These are phyloP conservation scores for Xanthoceras sorbifolium DNA, from an alignment of 345 rosid species.

Conservation along the genomic window DNA sequence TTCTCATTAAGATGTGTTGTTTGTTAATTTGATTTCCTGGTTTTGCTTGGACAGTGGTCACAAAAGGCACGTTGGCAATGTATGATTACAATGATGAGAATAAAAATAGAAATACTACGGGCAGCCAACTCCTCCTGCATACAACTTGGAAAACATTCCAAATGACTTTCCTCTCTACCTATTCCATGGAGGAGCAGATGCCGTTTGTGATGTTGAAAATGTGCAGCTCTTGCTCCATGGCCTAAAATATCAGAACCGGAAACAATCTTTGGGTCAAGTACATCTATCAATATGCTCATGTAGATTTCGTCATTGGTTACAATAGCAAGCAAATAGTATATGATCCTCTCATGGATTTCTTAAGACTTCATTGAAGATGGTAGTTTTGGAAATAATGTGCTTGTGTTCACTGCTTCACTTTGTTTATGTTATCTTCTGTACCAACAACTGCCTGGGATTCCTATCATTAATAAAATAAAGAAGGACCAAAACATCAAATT, in stretches of 20 bases:
- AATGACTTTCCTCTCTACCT: conserved; percentile 48
- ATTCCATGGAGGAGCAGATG: conserved; percentile 50
- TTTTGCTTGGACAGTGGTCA: conserved; percentile 35
- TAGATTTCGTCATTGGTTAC: conserved; percentile 42
- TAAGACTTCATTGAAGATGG: conserved; percentile 32
- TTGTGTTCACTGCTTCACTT: neutral
- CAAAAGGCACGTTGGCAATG: conserved; percentile 44
- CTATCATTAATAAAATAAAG: neutral
- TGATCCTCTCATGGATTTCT: conserved; percentile 47
- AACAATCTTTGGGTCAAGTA: conserved; percentile 37
- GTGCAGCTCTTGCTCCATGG: conserved; percentile 40
- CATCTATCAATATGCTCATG: conserved; percentile 40
- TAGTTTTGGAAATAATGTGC: neutral
- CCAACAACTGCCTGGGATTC: neutral
- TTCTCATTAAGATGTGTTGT: too few relatives aligned
- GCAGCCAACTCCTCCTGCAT: conserved; percentile 41
- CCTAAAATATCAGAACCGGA: conserved; percentile 36
- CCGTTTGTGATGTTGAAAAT: conserved; percentile 40
- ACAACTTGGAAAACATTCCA: conserved; percentile 46
- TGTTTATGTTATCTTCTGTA: neutral
- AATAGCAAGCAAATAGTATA: conserved; percentile 49
- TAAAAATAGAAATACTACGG: conserved; percentile 48
- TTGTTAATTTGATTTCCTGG: too few relatives aligned
- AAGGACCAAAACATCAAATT: conserved; percentile 16
- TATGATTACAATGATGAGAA: conserved; percentile 35